A percentile compares a stretch with the other conserved stretches of the same genome.
Evolutionary conservation across 2,329 filamentous ascomycete genomes (phyloP).

Genomic region (Microdochium bolleyi): DNA sequence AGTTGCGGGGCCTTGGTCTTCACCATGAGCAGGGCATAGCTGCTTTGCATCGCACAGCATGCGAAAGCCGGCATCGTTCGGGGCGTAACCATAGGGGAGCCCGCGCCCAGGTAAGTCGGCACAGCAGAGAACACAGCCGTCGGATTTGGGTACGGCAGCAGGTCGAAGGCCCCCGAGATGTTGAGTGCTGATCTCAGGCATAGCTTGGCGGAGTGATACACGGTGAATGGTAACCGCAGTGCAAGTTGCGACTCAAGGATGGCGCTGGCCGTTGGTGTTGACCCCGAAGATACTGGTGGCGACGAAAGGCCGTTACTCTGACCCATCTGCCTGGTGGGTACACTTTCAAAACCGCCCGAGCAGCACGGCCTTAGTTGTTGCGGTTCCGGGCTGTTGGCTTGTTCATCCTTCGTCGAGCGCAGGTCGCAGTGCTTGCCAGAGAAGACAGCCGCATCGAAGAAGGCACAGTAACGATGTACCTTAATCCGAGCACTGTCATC

Average conservation of each 20-base stretch:
- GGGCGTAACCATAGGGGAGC: constrained; percentile 28
- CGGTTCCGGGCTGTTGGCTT: constrained; percentile 16
- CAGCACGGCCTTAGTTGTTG: constrained; percentile 26
- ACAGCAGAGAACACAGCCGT: constrained; percentile 23
- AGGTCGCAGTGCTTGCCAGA: constrained; percentile 40
- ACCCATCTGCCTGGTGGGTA: background rate
- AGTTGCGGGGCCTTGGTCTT: constrained; percentile 25
- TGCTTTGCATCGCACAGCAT: constrained; percentile 37
- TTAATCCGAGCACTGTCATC: constrained; percentile 37
- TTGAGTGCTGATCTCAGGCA: constrained; percentile 39
- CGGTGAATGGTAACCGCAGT: constrained; percentile 28
- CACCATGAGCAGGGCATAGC: constrained; percentile 34
- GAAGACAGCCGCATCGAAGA: constrained; percentile 41
- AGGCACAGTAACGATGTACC: constrained; percentile 41
- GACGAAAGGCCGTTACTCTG: constrained; percentile 13
- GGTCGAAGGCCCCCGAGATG: constrained; percentile 36
- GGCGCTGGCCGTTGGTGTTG: constrained; percentile 8
- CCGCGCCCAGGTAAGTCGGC: constrained; percentile 24
- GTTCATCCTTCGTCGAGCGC: constrained; percentile 17
- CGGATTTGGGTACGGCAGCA: constrained; percentile 36
- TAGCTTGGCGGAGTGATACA: constrained; percentile 37
- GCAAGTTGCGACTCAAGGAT: background rate
- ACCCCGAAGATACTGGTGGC: constrained; percentile 17
- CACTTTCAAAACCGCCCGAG: constrained; percentile 11
- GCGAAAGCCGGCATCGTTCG: constrained; percentile 36